Evolutionary conservation across 768 basidiomycete species (phyloP), one percentile per base, ranked within the genome.

Genomic region (Suillus tomentosus): DNA sequence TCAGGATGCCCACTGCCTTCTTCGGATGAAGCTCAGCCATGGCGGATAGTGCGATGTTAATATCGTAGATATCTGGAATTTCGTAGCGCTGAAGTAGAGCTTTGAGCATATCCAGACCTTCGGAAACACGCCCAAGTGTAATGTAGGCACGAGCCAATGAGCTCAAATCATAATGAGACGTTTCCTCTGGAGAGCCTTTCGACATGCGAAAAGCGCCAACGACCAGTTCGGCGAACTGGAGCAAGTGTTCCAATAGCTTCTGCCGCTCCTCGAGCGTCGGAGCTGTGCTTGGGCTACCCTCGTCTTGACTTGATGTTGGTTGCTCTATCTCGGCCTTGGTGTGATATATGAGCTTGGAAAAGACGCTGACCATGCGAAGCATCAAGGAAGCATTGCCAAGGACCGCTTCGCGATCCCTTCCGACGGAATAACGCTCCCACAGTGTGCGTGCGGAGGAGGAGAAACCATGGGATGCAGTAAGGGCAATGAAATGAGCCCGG

Each of bases 141-240:
- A 89, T 85, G 72, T 83, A 82, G 24, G 83, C 86, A 63, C 88
- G 82, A 2, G 88, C 88, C 42, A 89, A 78, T 10, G 88, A 82
- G 55, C 84, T 90, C 64, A 92, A 70, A 59, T 78, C 76, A 57
- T 70, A 75, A 73, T 87, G 88, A 45, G 74, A 68, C 3, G 86
- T 84, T 24, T 75, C 59, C 22, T 73, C 65, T 57, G 89, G 68
- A 9, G 89, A 85, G 37, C 77, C 71, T 70, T 86, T 82, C 55
- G 72, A 70, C 42, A 72, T 59, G 37, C 69, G 75, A 73, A 80
- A 91, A 48, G 77, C 76, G 17, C 67, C 66, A 37, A 88, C 65
- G 64, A 90, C 79, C 36, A 70, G 79, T 55, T 78, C 71, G 24
- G 80, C 77, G 68, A 89, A 87, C 22, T 66, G 66, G 24, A 42